Evolutionary conservation across 2,329 filamentous ascomycete genomes (phyloP), one percentile per base, ranked within the genome.

Genomic region (Fusarium kyushuense): DNA sequence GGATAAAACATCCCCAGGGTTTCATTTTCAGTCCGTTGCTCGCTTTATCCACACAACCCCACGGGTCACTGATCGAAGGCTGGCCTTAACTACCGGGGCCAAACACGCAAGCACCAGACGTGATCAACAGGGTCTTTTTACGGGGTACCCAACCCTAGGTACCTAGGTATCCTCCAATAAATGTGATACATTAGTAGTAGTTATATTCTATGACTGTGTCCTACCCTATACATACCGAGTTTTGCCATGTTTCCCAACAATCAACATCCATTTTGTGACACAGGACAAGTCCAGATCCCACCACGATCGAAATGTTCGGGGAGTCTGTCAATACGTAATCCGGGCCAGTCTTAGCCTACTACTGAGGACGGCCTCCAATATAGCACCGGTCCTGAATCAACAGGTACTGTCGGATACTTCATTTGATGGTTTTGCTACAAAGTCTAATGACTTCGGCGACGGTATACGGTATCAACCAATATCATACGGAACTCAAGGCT

Each of bases 111-210:
- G 30, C 21, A 17, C 10, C 16, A 10, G n/a, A 33, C 38, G 8
- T n/a, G 54, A 65, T 69, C 64, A 55, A 30, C 36, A 69, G 36
- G 46, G 47, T 52, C 35, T 32, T 36, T 55, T 60, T 53, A 43
- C 23, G 33, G 46, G 41, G 29, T 41, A 48, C 11, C 35, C 19
- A 40, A 43, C 30, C 41, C 12, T 14, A 32, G 13, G 13, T 14
- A n/a, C 41, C 12, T 14, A 32, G 13, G 13, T 14, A n/a, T 45
- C 29, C 47, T 30, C 42, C 25, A 45, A 45, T 45, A 4, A 47
- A 21, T 6, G 21, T 12, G 7, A 19, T 16, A 13, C 30, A 14
- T n/a, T n/a, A 17, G 6, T 23, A 17, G n/a, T n/a, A n/a, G n/a
- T n/a, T 40, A 5, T 7, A 25, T 13, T 23, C 12, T 17, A 35